Evolutionary conservation across 768 basidiomycete species (phyloP).

Genomic region (Pleurotus ostreatus): DNA sequence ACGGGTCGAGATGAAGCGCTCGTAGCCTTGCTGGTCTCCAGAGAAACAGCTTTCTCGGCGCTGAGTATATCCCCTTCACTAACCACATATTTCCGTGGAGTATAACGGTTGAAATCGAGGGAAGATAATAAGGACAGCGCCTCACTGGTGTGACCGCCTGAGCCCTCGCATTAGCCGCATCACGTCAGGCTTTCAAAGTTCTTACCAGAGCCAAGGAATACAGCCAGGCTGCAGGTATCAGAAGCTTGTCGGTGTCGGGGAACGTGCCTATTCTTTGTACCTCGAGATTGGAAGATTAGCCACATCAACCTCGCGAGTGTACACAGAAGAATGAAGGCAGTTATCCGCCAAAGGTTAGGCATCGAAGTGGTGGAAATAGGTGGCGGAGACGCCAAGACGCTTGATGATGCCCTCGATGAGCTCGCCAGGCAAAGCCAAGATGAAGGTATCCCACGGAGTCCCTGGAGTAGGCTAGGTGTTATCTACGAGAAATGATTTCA

Average conservation of each 20-base stretch:
- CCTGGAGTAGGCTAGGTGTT: not conserved
- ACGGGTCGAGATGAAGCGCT: not conserved
- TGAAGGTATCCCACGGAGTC: not conserved
- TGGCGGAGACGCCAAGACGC: not conserved
- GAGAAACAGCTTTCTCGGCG: constrained; percentile 55
- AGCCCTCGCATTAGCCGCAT: constrained; percentile 11
- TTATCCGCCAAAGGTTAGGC: not conserved
- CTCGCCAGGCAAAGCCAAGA: constrained; percentile 2
- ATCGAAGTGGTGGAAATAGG: not conserved
- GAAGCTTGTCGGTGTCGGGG: constrained; percentile 2
- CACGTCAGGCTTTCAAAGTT: constrained; percentile 7
- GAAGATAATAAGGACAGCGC: constrained; percentile 67
- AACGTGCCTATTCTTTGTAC: not conserved
- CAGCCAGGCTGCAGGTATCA: constrained; percentile 49
- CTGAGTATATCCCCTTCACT: constrained; percentile 83
- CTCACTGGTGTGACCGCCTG: constrained; percentile 95
- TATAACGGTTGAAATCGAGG: constrained; percentile 73
- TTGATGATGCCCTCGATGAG: not conserved
- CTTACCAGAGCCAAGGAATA: constrained; percentile 92
- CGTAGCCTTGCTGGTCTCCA: constrained; percentile 49
- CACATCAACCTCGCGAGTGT: not conserved
- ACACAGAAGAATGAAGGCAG: too few species aligned
- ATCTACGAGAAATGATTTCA: not conserved
- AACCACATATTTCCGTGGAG: constrained; percentile 74
- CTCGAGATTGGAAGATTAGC: not conserved